These are phyloP conservation scores for Leucosporidium yakuticum DNA, from an alignment of 768 basidiomycete genomes.

Conservation along the genomic window DNA sequence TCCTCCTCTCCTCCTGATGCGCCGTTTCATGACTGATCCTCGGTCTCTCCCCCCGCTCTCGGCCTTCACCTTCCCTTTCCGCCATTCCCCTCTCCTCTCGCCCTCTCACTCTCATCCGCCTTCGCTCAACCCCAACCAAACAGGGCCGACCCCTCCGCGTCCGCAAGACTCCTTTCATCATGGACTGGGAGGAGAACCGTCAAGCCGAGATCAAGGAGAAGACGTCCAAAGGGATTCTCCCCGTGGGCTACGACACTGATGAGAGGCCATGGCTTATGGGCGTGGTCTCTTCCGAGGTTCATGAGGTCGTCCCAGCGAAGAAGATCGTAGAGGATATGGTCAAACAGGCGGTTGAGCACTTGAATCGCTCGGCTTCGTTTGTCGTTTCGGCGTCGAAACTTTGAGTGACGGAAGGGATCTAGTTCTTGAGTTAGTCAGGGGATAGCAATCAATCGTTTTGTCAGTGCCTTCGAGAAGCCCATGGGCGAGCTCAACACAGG, in stretches of 20 bases:
- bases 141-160: constrained; percentile 77
- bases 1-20: not conserved
- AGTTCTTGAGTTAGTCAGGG: too few relatives aligned
- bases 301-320: constrained; percentile 69
- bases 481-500: too few relatives aligned
- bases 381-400: too few relatives aligned
- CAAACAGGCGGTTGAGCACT: constrained; percentile 57
- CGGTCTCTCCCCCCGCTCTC: too few relatives aligned
- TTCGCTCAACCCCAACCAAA: constrained; percentile 55
- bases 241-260: constrained; percentile 45
- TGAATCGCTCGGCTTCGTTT: constrained; percentile 40
- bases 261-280: constrained; percentile 76
- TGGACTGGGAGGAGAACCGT: constrained; percentile 69
- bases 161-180: constrained; percentile 70
- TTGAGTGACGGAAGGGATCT: too few relatives aligned
- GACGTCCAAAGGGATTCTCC: constrained; percentile 75
- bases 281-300: constrained; percentile 57
- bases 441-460: too few relatives aligned
- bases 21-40: too few relatives aligned
- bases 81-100: too few relatives aligned
- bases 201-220: constrained; percentile 75
- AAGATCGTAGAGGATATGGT: constrained; percentile 80
- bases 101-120: too few relatives aligned
- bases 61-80: too few relatives aligned
- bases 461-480: too few relatives aligned